Conservation (phyloP, 495 filamentous ascomycete genomes). For the Penicillium dipodomyicola region DNA sequence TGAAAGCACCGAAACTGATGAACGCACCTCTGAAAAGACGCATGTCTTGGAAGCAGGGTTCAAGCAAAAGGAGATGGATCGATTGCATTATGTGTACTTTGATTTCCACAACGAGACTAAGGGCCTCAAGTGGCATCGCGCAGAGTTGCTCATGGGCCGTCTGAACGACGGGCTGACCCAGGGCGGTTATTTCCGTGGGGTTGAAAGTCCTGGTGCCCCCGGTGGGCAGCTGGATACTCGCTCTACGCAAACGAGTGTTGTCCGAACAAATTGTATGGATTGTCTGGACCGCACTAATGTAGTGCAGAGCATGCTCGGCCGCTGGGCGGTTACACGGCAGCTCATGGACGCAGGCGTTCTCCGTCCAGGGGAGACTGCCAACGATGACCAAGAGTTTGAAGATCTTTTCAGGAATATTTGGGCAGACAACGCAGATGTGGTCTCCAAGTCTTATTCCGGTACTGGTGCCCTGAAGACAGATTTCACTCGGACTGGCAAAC, state of each 20-base stretch:
- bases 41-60: conserved; percentile 65
- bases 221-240: conserved; percentile 73
- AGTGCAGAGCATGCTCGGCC: conserved; percentile 90
- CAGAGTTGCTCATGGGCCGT: conserved; percentile 78
- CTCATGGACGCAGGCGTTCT: conserved; percentile 79
- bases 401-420: conserved; percentile 90
- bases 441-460: conserved; percentile 87
- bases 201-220: conserved; percentile 72
- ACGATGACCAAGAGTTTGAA: conserved; percentile 75
- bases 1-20: conserved; percentile 58
- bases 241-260: conserved; percentile 75
- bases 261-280: conserved; percentile 99
- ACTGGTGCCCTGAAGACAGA: conserved; percentile 97
- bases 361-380: conserved; percentile 61
- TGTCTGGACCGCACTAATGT: conserved; percentile 98
- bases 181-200: conserved; percentile 89
- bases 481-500: conserved; percentile 82
- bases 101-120: conserved; percentile 98
- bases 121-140: conserved; percentile 88
- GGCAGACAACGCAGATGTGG: conserved; percentile 97
- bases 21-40: conserved; percentile 71
- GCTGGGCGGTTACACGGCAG: conserved; percentile 82
- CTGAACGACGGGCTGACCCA: conserved; percentile 66
- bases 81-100: conserved; percentile 93
- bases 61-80: conserved; percentile 65